phyloP scores from a whole-genome alignment of 805 yeast species.

The Zygoascus flipseniorum region DNA sequence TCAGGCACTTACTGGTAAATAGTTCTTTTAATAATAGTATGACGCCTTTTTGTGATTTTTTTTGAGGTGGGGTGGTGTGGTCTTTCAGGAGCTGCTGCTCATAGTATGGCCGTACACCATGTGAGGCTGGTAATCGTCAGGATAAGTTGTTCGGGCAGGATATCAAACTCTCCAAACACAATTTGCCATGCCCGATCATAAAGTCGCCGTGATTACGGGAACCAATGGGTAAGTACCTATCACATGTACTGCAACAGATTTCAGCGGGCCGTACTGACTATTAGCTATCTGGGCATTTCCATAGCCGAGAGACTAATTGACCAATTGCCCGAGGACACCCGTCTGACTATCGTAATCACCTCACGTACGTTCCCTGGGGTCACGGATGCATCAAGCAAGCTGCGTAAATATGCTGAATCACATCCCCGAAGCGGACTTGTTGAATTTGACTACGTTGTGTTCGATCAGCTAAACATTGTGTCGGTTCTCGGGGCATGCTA shows the following conservation, averaged over 20 bases:
- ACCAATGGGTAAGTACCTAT: constrained; percentile 27
- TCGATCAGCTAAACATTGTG: constrained; percentile 89
- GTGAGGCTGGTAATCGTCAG: too few species aligned
- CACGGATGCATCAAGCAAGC: constrained; percentile 56
- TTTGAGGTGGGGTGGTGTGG: too few species aligned
- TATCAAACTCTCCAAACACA: not conserved
- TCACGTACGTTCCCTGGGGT: constrained; percentile 84
- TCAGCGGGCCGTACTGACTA: not conserved
- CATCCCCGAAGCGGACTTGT: constrained; percentile 43
- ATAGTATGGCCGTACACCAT: too few species aligned
- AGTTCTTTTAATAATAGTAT: too few species aligned
- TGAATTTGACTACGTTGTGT: constrained; percentile 78
- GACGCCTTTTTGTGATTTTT: too few species aligned
- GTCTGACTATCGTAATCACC: constrained; percentile 76
- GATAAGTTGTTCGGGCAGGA: too few species aligned
- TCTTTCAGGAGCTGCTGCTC: too few species aligned
- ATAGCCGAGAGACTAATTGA: constrained; percentile 74
- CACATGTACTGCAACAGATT: too few species aligned
- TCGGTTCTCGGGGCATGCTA: constrained; percentile 67
- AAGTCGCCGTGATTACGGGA: constrained; percentile 34
- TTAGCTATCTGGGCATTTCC: constrained; percentile 71
- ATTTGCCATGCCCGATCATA: constrained; percentile 11
- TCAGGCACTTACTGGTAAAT: too few species aligned
- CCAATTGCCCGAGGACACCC: constrained; percentile 41
- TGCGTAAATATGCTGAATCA: constrained; percentile 26